phyloP scores from a whole-genome alignment of 2,329 filamentous ascomycete species.

The Aspergillus sp. region DNA sequence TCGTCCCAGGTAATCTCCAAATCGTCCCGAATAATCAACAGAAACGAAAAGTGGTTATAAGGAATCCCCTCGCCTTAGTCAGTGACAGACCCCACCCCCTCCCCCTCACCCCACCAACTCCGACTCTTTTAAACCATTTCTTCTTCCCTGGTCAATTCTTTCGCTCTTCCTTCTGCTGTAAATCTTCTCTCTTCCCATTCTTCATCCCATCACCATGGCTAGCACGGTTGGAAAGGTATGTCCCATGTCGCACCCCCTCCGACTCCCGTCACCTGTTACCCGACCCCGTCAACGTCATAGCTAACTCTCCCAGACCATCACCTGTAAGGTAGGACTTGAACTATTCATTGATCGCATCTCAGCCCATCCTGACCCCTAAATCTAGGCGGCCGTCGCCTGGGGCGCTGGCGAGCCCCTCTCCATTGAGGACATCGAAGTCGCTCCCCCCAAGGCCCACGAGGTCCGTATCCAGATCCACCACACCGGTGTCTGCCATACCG shows the following conservation, averaged over 20 bases:
- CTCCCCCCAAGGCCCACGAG: slow-evolving; percentile 83
- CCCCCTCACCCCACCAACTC: slow-evolving; percentile 8
- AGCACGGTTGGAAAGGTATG: slow-evolving; percentile 8
- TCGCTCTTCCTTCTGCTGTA: not conserved
- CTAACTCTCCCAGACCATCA: slow-evolving; percentile 67
- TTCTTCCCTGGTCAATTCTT: not conserved
- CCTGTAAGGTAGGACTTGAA: slow-evolving; percentile 64
- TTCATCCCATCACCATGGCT: slow-evolving; percentile 2
- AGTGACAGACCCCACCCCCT: not conserved
- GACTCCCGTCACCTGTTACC: not conserved
- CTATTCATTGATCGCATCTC: no score
- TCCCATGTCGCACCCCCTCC: not conserved
- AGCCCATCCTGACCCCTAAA: not conserved
- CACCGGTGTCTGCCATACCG: slow-evolving; percentile 98
- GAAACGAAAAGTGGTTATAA: not conserved
- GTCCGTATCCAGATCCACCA: slow-evolving; percentile 97
- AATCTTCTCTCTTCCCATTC: not conserved
- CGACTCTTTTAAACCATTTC: slow-evolving; percentile 8
- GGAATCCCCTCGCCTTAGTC: not conserved
- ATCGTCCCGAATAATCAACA: not conserved
- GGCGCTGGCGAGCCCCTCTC: slow-evolving; percentile 85
- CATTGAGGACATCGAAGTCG: slow-evolving; percentile 91
- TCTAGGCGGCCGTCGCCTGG: slow-evolving; percentile 89
- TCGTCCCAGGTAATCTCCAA: not conserved
- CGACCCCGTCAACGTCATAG: not conserved